These are phyloP conservation scores for Calycina marina DNA, from an alignment of 2,329 filamentous ascomycete species.

Conservation along the genomic window DNA sequence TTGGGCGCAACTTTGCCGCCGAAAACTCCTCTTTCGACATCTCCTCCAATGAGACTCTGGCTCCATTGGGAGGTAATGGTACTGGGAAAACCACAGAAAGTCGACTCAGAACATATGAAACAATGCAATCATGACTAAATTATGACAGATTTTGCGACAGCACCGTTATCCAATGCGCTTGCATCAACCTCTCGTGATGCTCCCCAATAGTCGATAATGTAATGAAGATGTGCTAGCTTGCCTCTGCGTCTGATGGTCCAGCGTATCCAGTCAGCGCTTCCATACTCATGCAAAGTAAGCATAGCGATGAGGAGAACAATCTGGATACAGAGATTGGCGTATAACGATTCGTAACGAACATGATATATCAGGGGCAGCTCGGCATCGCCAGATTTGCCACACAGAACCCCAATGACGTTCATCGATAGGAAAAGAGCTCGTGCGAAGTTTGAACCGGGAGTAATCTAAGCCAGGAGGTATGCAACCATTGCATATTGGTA, in stretches of 20 bases:
- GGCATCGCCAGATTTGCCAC: constrained; percentile 14
- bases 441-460: constrained; percentile 42
- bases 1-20: constrained; percentile 43
- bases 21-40: constrained; percentile 51
- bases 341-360: constrained; percentile 15
- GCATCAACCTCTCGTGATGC: constrained; percentile 18
- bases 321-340: constrained; percentile 16
- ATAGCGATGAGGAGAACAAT: constrained; percentile 12
- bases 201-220: constrained; percentile 16
- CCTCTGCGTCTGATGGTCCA: constrained; percentile 12
- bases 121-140: too few species aligned
- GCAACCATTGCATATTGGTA: constrained; percentile 35
- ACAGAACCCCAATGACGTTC: constrained; percentile 14
- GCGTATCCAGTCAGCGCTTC: constrained; percentile 16
- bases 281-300: constrained; percentile 15
- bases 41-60: constrained; percentile 44
- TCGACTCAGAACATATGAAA: too few species aligned
- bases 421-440: constrained; percentile 38
- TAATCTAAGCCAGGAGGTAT: constrained; percentile 40
- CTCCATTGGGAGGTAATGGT: constrained; percentile 49
- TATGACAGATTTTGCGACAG: too few species aligned
- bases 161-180: constrained; percentile 4
- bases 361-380: constrained; percentile 12
- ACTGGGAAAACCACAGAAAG: constrained; percentile 53
- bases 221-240: constrained; percentile 13